A percentile compares a stretch with the other conserved stretches of the same genome.
phyloP scores from a whole-genome alignment of 2,329 filamentous ascomycete species.

The Pleurostoma richardsiae region DNA sequence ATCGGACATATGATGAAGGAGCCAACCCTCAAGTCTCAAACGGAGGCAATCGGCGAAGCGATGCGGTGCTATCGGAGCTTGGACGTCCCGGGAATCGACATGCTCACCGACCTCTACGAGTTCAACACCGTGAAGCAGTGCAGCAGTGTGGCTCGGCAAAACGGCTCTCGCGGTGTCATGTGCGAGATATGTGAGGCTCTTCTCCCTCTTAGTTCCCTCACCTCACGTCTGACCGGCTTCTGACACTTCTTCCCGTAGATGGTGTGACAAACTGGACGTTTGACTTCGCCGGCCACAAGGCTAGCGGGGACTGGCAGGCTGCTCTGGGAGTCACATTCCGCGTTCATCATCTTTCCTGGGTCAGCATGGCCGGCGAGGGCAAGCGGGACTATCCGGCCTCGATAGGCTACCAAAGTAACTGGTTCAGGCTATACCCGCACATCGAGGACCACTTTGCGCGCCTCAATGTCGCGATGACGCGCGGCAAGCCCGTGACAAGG shows the following conservation, averaged over 20 bases:
- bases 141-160: constrained; percentile 21
- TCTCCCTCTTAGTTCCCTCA: neutral
- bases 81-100: constrained; percentile 23
- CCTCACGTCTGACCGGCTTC: neutral
- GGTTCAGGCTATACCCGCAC: constrained; percentile 23
- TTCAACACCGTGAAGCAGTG: constrained; percentile 25
- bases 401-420: constrained; percentile 24
- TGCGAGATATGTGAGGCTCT: constrained; percentile 16
- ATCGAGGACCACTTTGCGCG: constrained; percentile 25
- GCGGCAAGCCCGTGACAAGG: constrained; percentile 19
- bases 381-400: constrained; percentile 24
- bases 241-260: constrained; percentile 2
- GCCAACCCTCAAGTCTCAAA: constrained; percentile 21
- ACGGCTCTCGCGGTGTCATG: constrained; percentile 19
- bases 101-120: constrained; percentile 21
- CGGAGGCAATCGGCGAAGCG: constrained; percentile 21
- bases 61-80: constrained; percentile 24
- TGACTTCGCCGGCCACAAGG: constrained; percentile 25
- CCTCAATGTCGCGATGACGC: constrained; percentile 21
- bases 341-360: constrained; percentile 23
- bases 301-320: constrained; percentile 25
- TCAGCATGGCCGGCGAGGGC: constrained; percentile 24
- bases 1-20: constrained; percentile 27
- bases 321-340: constrained; percentile 24
- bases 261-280: constrained; percentile 24